These are phyloP conservation scores for Termitomyces sp. DNA, from an alignment of 768 basidiomycete genomes.

Conservation along the genomic window DNA sequence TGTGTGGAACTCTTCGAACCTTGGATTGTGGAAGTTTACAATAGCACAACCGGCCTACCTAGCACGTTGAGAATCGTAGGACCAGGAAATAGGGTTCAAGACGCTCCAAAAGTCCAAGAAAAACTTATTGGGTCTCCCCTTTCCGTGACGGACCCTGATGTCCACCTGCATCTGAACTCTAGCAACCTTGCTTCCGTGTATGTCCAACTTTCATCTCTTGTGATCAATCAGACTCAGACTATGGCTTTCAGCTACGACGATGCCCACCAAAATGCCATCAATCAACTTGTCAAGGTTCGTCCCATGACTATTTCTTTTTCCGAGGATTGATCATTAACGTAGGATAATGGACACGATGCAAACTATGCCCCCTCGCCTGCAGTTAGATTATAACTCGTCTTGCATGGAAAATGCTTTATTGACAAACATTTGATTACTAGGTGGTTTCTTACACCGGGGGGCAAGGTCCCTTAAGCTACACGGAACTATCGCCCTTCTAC, in stretches of 20 bases:
- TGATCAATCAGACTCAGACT: background rate
- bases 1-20: slow-evolving; percentile 36
- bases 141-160: slow-evolving; percentile 13
- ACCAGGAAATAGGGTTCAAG: slow-evolving; percentile 20
- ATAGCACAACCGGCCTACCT: slow-evolving; percentile 25
- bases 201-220: background rate
- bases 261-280: slow-evolving; percentile 31
- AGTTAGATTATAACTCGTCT: slow-evolving; percentile 17
- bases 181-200: slow-evolving; percentile 20
- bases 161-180: slow-evolving; percentile 23
- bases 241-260: slow-evolving; percentile 18
- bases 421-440: slow-evolving; percentile 12
- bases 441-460: slow-evolving; percentile 32
- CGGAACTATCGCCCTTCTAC: slow-evolving; percentile 23
- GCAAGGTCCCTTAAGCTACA: slow-evolving; percentile 31
- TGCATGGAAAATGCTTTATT: background rate
- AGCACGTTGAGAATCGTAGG: slow-evolving; percentile 25
- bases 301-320: background rate
- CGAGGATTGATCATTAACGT: background rate
- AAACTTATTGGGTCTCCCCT: slow-evolving; percentile 14
- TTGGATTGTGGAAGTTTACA: slow-evolving; percentile 33
- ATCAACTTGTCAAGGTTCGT: slow-evolving; percentile 27
- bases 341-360: slow-evolving; percentile 34
- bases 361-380: slow-evolving; percentile 35
- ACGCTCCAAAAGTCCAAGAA: slow-evolving; percentile 14